Evolutionary conservation across 345 rosid genomes (phyloP).

Genomic region (Trapa incisa): DNA sequence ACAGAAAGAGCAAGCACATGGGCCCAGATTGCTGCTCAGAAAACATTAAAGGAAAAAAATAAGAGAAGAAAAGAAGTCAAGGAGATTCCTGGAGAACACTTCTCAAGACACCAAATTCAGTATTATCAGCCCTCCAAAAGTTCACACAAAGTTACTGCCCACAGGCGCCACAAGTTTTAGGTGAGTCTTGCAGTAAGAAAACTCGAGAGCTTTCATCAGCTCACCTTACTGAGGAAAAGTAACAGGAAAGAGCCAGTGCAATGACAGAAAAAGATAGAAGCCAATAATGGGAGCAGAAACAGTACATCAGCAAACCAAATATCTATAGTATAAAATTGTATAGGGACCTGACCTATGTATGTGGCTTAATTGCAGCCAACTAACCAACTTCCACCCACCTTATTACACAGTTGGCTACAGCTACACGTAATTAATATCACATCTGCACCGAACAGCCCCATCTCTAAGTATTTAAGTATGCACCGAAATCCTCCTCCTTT

Average conservation of each 20-base stretch:
- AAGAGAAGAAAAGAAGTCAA: conserved; percentile 6
- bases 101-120: conserved; percentile 18
- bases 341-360: no score
- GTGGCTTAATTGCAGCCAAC: conserved; percentile 32
- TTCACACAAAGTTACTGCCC: not conserved
- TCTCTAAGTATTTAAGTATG: not conserved
- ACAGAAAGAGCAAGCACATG: conserved; percentile 28
- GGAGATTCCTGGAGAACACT: conserved; percentile 16
- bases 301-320: not conserved
- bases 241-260: not conserved
- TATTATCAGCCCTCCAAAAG: conserved; percentile 6
- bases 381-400: conserved; percentile 32
- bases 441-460: conserved; percentile 10
- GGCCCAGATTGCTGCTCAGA: conserved; percentile 13
- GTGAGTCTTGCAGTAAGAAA: not conserved
- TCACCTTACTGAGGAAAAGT: not conserved
- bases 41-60: not conserved
- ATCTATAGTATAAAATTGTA: no score
- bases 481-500: no score
- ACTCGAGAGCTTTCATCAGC: no score
- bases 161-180: not conserved
- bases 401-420: conserved; percentile 22
- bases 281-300: not conserved
- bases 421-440: conserved; percentile 31
- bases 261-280: not conserved